phyloP scores from a whole-genome alignment of 345 rosid species.

The Salix arbutifolia region DNA sequence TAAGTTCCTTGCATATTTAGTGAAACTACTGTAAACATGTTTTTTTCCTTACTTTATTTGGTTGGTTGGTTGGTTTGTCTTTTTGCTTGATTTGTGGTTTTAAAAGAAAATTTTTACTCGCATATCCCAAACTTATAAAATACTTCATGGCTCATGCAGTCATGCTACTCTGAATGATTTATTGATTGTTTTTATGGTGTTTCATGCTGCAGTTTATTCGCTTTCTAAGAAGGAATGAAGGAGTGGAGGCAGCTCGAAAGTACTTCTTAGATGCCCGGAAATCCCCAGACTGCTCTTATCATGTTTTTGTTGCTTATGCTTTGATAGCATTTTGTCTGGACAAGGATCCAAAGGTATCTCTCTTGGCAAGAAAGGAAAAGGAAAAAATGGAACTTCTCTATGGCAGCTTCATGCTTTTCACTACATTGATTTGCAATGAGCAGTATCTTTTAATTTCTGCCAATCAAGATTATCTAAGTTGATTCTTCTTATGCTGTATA shows the following conservation, averaged over 20 bases:
- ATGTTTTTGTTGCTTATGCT: constrained; percentile 90
- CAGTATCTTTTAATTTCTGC: constrained; percentile 1
- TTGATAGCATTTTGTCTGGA: constrained; percentile 84
- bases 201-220: constrained; percentile 65
- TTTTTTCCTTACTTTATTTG: background rate
- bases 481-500: constrained; percentile 1
- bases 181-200: background rate
- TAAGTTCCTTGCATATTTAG: too few species aligned
- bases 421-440: background rate
- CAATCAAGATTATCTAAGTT: background rate
- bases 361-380: background rate
- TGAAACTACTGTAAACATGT: background rate
- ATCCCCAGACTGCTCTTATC: constrained; percentile 78
- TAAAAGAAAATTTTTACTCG: background rate
- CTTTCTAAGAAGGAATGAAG: constrained; percentile 84
- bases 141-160: background rate
- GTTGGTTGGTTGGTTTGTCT: background rate
- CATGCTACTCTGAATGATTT: background rate
- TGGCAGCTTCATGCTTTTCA: background rate
- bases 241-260: constrained; percentile 94
- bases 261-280: constrained; percentile 83
- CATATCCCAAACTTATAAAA: background rate
- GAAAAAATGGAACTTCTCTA: background rate
- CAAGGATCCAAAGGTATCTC: constrained; percentile 81
- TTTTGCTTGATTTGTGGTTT: background rate